Evolutionary conservation across 768 basidiomycete genomes (phyloP).

Genomic region (Trametes sanguinea): DNA sequence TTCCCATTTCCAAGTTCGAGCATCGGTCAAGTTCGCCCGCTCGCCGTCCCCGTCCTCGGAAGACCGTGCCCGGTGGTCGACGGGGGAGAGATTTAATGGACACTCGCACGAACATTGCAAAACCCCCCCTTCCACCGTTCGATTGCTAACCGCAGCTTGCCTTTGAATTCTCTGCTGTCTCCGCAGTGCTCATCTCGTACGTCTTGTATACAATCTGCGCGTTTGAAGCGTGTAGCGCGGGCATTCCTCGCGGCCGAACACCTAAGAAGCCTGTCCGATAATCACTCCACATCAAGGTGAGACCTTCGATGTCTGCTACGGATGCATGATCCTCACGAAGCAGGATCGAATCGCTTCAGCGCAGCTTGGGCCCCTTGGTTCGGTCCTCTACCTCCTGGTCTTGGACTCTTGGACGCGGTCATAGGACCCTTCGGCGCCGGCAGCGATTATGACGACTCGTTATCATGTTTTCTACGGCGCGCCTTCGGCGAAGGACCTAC

Average conservation of each 20-base stretch:
- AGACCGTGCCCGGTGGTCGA: background rate
- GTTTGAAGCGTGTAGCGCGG: too few species aligned
- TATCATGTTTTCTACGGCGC: slow-evolving; percentile 57
- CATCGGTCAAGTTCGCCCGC: slow-evolving; percentile 16
- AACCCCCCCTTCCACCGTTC: background rate
- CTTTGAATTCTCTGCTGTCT: too few species aligned
- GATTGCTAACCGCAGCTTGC: too few species aligned
- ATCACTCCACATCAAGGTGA: background rate
- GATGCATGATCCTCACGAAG: background rate
- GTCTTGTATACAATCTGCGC: too few species aligned
- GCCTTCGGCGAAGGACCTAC: slow-evolving; percentile 38
- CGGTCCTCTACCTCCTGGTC: too few species aligned
- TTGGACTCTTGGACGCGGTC: background rate
- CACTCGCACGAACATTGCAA: background rate
- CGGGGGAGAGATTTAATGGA: background rate
- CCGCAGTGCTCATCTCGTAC: too few species aligned
- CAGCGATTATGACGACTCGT: slow-evolving; percentile 6
- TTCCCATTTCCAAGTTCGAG: background rate
- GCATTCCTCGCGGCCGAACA: background rate
- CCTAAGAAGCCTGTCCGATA: background rate
- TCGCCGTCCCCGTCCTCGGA: background rate
- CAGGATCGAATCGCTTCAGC: background rate
- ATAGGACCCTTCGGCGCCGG: background rate
- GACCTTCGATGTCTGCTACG: background rate
- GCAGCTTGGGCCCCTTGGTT: background rate